Percentiles rank a stretch among this genome's conserved stretches.
phyloP scores from a whole-genome alignment of 2,329 filamentous ascomycete species.

The Thielaviopsis populi region DNA sequence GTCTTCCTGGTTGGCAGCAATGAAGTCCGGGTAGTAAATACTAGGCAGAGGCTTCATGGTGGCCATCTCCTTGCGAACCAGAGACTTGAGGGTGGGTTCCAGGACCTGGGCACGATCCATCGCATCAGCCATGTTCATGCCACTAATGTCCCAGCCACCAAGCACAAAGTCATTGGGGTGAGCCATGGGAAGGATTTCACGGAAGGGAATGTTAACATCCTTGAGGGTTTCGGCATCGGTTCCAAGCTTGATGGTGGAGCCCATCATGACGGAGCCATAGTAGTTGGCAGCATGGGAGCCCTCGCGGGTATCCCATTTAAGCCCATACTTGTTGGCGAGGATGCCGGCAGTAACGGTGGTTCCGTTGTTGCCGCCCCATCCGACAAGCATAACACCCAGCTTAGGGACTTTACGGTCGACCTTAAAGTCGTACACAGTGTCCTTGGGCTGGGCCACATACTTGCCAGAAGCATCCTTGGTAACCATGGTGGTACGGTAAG shows the following conservation, averaged over 20 bases:
- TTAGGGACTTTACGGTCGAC: constrained; percentile 86
- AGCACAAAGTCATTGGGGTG: constrained; percentile 92
- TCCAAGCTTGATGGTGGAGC: constrained; percentile 92
- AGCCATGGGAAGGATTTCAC: constrained; percentile 85
- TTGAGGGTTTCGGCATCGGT: constrained; percentile 67
- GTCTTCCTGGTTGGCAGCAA: constrained; percentile 94
- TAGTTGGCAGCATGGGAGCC: constrained; percentile 79
- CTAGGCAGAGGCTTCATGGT: constrained; percentile 77
- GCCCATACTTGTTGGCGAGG: constrained; percentile 76
- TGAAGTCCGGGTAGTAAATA: constrained; percentile 99
- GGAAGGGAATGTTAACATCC: constrained; percentile 94
- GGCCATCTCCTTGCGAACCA: constrained; percentile 86
- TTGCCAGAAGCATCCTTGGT: constrained; percentile 53
- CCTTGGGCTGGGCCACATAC: constrained; percentile 69
- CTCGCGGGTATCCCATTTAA: constrained; percentile 89
- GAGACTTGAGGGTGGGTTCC: constrained; percentile 81
- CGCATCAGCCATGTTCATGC: constrained; percentile 71
- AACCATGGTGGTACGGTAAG: constrained; percentile 86
- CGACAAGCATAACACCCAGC: constrained; percentile 92
- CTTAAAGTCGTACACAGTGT: constrained; percentile 94
- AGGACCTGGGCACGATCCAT: constrained; percentile 95
- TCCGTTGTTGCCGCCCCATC: constrained; percentile 96
- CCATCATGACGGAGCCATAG: constrained; percentile 96
- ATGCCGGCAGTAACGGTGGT: constrained; percentile 95
- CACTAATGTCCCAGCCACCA: constrained; percentile 95